Evolutionary conservation across 805 yeast species (phyloP).

Genomic region (Metschnikowia dekortorum): DNA sequence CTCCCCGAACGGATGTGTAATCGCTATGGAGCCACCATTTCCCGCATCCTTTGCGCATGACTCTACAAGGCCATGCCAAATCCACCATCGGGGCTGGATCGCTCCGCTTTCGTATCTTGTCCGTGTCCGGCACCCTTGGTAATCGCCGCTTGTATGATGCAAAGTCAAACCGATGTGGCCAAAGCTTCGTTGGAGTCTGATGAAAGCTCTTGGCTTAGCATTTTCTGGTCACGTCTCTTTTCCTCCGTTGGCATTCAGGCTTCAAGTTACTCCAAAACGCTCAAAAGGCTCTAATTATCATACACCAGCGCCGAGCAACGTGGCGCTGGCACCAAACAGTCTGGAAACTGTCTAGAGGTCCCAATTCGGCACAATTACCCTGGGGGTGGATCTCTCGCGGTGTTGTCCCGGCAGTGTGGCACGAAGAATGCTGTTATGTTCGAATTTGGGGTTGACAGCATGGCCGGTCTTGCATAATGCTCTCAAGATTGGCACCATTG

Average conservation of each 20-base stretch:
- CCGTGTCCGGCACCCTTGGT: conserved; percentile 32
- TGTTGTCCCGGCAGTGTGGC: too few relatives aligned
- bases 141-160: conserved; percentile 33
- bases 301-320: conserved; percentile 25
- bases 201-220: conserved; percentile 27
- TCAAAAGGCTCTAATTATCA: conserved; percentile 19
- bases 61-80: conserved; percentile 25
- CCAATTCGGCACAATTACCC: too few relatives aligned
- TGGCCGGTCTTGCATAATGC: too few relatives aligned
- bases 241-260: conserved; percentile 31
- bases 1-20: conserved; percentile 19
- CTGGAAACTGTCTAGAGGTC: too few relatives aligned
- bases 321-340: conserved; percentile 20
- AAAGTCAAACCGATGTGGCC: conserved; percentile 32
- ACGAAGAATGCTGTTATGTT: too few relatives aligned
- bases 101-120: conserved; percentile 32
- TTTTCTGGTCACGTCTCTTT: not conserved
- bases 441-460: too few relatives aligned
- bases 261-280: conserved; percentile 18
- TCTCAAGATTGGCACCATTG: too few relatives aligned
- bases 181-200: conserved; percentile 24
- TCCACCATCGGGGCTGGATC: conserved; percentile 19
- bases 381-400: too few relatives aligned
- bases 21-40: conserved; percentile 21
- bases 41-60: conserved; percentile 30